These are phyloP conservation scores for Podila verticillata DNA, from an alignment of 192 early-diverging fungal genomes.

Conservation along the genomic window DNA sequence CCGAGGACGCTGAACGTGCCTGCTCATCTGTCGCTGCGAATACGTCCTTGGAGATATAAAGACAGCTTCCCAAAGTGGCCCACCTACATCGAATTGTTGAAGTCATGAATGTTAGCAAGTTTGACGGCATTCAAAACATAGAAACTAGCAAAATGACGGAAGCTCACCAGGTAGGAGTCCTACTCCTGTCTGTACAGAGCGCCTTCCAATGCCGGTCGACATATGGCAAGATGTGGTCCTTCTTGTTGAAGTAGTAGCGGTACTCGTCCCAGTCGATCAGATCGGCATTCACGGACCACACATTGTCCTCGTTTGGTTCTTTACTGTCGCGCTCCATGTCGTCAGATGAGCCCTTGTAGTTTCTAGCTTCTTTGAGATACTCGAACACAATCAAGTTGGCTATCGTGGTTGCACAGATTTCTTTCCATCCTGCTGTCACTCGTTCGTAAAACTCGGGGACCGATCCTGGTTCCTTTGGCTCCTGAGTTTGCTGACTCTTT, in stretches of 20 bases:
- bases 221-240: slow-evolving; percentile 70
- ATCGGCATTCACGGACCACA: slow-evolving; percentile 41
- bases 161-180: slow-evolving; percentile 69
- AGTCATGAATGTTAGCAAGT: background rate
- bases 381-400: slow-evolving; percentile 69
- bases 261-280: slow-evolving; percentile 53
- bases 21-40: slow-evolving; percentile 67
- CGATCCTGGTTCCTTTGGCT: slow-evolving; percentile 31
- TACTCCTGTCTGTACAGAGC: slow-evolving; percentile 68
- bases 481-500: slow-evolving; percentile 21
- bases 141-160: background rate
- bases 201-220: slow-evolving; percentile 72
- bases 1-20: slow-evolving; percentile 65
- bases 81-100: slow-evolving; percentile 48
- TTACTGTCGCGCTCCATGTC: slow-evolving; percentile 41
- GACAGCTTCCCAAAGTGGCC: slow-evolving; percentile 71
- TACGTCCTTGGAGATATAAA: slow-evolving; percentile 70
- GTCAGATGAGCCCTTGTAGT: slow-evolving; percentile 16
- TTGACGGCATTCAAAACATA: background rate
- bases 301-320: slow-evolving; percentile 40
- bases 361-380: slow-evolving; percentile 40
- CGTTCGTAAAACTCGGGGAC: slow-evolving; percentile 61
- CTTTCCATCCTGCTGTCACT: slow-evolving; percentile 72
- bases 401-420: slow-evolving; percentile 67
- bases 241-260: slow-evolving; percentile 71